Conservation (phyloP, 1,139 yeast species). For the Spathaspora sp. region DNA sequence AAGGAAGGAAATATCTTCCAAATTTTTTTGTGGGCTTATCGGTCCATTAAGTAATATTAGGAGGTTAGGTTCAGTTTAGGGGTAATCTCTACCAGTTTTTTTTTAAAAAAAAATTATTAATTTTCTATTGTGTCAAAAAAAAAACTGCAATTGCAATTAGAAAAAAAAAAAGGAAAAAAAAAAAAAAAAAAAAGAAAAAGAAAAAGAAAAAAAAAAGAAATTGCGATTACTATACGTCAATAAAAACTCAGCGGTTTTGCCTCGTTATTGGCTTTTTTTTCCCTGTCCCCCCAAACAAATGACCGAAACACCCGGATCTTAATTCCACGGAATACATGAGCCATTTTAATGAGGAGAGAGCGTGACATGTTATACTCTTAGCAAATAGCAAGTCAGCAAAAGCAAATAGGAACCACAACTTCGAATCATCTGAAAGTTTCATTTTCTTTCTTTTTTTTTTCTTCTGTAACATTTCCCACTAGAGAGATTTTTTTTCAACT, state of each 20-base stretch:
- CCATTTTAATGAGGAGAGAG: too few species aligned
- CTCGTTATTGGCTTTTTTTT: neutral
- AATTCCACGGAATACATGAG: neutral
- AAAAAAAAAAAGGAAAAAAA: neutral
- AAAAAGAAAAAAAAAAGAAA: neutral
- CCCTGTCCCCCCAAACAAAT: neutral
- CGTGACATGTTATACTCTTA: neutral
- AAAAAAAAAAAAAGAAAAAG: neutral
- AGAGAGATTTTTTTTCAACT: neutral
- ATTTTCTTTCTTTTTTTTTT: neutral
- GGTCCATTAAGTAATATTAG: neutral
- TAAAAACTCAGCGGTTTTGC: neutral
- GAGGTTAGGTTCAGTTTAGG: neutral
- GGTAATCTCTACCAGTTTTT: neutral
- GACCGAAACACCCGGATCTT: constrained; percentile 2
- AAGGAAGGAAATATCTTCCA: neutral
- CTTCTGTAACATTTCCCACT: neutral
- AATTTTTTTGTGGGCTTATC: neutral
- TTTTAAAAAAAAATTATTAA: neutral
- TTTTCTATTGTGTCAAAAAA: constrained; percentile 1
- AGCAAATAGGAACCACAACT: neutral
- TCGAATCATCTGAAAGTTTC: neutral
- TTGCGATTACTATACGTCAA: neutral
- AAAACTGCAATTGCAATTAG: neutral
- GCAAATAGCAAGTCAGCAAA: neutral